These are phyloP conservation scores for Oryza australiensis DNA, from an alignment of 176 grass and related monocot genomes.

Conservation along the genomic window DNA sequence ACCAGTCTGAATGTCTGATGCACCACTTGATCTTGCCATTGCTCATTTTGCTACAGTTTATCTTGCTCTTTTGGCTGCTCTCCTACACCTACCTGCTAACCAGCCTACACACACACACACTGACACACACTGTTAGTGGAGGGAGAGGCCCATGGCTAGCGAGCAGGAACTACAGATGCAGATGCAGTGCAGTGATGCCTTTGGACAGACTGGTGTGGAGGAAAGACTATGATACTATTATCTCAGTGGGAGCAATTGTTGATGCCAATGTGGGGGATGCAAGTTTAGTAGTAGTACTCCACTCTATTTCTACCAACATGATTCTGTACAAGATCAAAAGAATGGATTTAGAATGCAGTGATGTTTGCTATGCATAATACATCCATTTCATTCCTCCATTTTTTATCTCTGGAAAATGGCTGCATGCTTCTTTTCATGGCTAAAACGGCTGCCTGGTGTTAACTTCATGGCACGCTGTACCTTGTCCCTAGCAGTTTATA, in stretches of 20 bases:
- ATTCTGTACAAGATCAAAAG: neutral
- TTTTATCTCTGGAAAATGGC: neutral
- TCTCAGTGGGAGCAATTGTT: constrained; percentile 38
- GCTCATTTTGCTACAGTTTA: constrained; percentile 11
- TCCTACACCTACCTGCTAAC: neutral
- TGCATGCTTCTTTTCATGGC: constrained; percentile 3
- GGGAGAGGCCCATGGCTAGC: constrained; percentile 23
- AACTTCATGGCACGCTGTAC: constrained; percentile 10
- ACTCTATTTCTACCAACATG: neutral
- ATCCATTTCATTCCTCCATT: constrained; percentile 6
- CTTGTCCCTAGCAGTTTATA: neutral
- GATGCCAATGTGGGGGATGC: constrained; percentile 20
- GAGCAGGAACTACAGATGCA: neutral
- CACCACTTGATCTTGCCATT: constrained; percentile 24
- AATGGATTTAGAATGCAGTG: neutral
- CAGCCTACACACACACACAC: constrained; percentile 8
- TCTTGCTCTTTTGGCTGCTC: constrained; percentile 32
- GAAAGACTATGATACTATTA: constrained; percentile 14
- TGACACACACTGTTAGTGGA: neutral
- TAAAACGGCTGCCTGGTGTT: neutral
- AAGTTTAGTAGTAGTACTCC: neutral
- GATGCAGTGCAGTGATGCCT: constrained; percentile 2
- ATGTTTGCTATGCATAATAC: neutral
- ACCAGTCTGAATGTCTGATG: neutral
- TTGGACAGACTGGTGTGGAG: constrained; percentile 19